These are phyloP conservation scores for Cenchrus fungigraminus DNA, from an alignment of 176 grass and related monocot species.

Conservation along the genomic window DNA sequence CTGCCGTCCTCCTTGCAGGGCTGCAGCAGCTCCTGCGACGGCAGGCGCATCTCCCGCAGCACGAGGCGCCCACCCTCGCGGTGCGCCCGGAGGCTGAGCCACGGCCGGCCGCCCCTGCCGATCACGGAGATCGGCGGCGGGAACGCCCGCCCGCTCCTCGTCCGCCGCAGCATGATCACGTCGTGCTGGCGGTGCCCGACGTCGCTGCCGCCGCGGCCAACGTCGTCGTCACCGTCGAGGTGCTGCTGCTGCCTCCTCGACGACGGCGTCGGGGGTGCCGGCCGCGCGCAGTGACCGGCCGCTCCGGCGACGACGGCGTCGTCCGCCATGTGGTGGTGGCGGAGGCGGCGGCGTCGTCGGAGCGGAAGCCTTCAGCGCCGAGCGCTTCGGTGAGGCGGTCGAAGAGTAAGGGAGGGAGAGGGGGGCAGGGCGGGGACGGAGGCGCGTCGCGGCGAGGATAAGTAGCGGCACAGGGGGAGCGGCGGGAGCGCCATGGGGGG, in stretches of 20 bases:
- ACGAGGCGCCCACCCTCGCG: slow-evolving; percentile 62
- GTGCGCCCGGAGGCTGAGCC: slow-evolving; percentile 60
- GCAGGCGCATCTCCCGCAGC: slow-evolving; percentile 70
- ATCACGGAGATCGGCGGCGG: slow-evolving; percentile 78
- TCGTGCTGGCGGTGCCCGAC: background rate
- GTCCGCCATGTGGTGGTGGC: slow-evolving; percentile 30
- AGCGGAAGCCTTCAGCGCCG: slow-evolving; percentile 60
- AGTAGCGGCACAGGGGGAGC: slow-evolving; percentile 18
- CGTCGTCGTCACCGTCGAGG: background rate
- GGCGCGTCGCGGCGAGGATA: background rate
- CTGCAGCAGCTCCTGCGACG: slow-evolving; percentile 65
- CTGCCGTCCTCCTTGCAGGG: slow-evolving; percentile 65
- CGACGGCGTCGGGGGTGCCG: background rate
- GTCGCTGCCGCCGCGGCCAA: no score
- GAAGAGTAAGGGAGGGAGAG: background rate
- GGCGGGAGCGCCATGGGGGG: slow-evolving; percentile 30
- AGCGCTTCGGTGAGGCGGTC: slow-evolving; percentile 45
- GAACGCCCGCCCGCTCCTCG: slow-evolving; percentile 54
- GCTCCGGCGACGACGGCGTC: slow-evolving; percentile 2
- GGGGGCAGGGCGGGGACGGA: background rate
- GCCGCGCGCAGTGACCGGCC: background rate
- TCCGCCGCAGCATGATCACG: slow-evolving; percentile 32
- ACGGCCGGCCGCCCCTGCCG: slow-evolving; percentile 59
- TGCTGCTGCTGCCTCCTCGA: slow-evolving; percentile 23
- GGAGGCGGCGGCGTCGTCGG: slow-evolving; percentile 40